Percentiles rank a stretch among this genome's conserved stretches.
Conservation (phyloP, 768 basidiomycete species). For the Russula brevipes region DNA sequence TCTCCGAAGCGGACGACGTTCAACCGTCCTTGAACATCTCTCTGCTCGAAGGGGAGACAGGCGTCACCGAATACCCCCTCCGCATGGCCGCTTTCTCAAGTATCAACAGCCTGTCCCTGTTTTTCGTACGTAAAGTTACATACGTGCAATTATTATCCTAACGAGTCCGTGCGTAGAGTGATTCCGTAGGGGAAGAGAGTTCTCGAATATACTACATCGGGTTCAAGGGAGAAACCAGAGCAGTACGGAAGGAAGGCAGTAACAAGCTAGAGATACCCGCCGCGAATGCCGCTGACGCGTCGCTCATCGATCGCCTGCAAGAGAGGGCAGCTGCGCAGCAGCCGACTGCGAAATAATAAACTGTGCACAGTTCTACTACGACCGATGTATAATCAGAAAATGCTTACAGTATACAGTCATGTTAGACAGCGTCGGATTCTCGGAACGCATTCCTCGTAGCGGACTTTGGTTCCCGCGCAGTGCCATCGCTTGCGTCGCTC, state of each 20-base stretch:
- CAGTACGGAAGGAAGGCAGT: slow-evolving; percentile 51
- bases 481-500: not conserved
- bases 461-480: no score
- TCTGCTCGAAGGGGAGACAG: slow-evolving; percentile 63
- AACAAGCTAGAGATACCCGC: slow-evolving; percentile 70
- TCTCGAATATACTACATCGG: slow-evolving; percentile 75
- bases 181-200: slow-evolving; percentile 58
- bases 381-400: not conserved
- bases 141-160: slow-evolving; percentile 6
- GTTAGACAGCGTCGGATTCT: not conserved
- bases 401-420: not conserved
- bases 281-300: slow-evolving; percentile 72
- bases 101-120: slow-evolving; percentile 65
- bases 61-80: slow-evolving; percentile 71
- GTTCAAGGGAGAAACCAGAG: slow-evolving; percentile 69
- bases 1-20: slow-evolving; percentile 61
- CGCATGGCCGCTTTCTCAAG: slow-evolving; percentile 72
- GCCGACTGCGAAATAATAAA: slow-evolving; percentile 50
- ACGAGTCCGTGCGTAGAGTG: slow-evolving; percentile 41
- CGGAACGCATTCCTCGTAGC: not conserved
- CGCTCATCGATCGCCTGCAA: slow-evolving; percentile 52
- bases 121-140: slow-evolving; percentile 58
- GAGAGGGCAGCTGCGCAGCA: slow-evolving; percentile 56
- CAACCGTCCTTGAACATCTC: slow-evolving; percentile 68
- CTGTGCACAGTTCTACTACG: not conserved